Base-by-base conservation (phyloP, 805 yeast genomes). In the Wickerhamiella australiensis region DNA sequence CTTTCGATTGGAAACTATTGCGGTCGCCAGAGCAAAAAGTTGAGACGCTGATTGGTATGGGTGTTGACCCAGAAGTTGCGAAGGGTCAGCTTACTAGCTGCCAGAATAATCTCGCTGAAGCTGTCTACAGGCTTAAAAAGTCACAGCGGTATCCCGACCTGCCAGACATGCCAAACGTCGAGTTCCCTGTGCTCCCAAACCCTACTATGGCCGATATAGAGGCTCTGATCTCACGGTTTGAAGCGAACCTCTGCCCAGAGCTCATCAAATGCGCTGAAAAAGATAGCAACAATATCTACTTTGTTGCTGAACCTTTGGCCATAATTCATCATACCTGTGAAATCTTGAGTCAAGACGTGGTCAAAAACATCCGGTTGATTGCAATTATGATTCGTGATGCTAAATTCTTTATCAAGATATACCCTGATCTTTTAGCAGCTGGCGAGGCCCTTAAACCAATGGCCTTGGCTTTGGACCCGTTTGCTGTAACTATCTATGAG, bases 401-500 rank as follows among this genome's bases (percentile, higher is more conserved):
- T 5, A 11, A 5, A 2, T 9, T 23, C 5, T 41, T 41, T n/a
- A 9, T 8, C n/a, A 13, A 21, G 15, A 12, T 41, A 3, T 7
- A 23, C 15, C 20, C 44, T n/a, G 3, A 6, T 3, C 21, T 41
- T 5, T 13, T 18, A 12, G 33, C 33, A 29, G 38, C 20, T 33
- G 20, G 31, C 12, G 21, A 4, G 11, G 21, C 23, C 7, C 15
- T 23, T 20, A 41, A 41, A 25, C 13, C n/a, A 5, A 3, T 35
- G 41, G 47, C 29, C 12, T 8, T 45, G 31, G 12, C 21, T 3
- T 12, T 25, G 6, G 42, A 45, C 26, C 38, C 51, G 22, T 42
- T 33, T 36, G 51, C 51, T 5, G 13, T 48, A 4, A 25, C 46
- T 3, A 36, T 42, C 8, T 11, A 41, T 7, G 51, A 48, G 38